These are phyloP conservation scores for Vitis hybrid DNA, from an alignment of 177 flowering plant species.

Conservation along the genomic window DNA sequence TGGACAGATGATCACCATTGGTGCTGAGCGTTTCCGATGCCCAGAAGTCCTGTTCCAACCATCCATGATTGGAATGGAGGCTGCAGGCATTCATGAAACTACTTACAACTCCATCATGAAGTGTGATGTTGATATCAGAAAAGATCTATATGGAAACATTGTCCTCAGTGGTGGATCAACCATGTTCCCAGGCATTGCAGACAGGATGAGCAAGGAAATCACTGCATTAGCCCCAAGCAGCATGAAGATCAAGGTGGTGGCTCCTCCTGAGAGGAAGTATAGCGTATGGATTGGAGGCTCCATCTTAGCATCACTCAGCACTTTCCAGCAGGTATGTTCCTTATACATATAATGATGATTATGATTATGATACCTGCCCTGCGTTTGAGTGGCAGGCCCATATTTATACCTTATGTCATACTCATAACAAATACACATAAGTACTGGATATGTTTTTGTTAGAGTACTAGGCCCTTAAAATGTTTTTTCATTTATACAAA, in stretches of 20 bases:
- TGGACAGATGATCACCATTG: conserved; percentile 50
- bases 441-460: not conserved
- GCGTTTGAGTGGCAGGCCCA: not conserved
- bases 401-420: not conserved
- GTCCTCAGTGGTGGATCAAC: conserved; percentile 50
- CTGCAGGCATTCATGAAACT: conserved; percentile 49
- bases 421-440: not conserved
- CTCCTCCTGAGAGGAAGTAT: conserved; percentile 54
- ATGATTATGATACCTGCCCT: not conserved
- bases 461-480: too few species aligned
- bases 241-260: conserved; percentile 55
- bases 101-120: conserved; percentile 51
- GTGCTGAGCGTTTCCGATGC: conserved; percentile 52
- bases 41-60: conserved; percentile 61
- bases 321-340: conserved; percentile 41
- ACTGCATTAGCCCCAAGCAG: conserved; percentile 61
- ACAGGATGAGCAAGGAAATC: conserved; percentile 60
- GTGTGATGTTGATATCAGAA: conserved; percentile 51
- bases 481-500: too few species aligned
- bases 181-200: conserved; percentile 49
- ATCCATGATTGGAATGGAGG: conserved; percentile 52
- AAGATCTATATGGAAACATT: conserved; percentile 50
- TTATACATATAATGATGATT: too few species aligned
- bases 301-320: conserved; percentile 48
- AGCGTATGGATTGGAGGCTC: conserved; percentile 54